phyloP scores from a whole-genome alignment of 495 filamentous ascomycete genomes.

The Aspergillus baeticus region DNA sequence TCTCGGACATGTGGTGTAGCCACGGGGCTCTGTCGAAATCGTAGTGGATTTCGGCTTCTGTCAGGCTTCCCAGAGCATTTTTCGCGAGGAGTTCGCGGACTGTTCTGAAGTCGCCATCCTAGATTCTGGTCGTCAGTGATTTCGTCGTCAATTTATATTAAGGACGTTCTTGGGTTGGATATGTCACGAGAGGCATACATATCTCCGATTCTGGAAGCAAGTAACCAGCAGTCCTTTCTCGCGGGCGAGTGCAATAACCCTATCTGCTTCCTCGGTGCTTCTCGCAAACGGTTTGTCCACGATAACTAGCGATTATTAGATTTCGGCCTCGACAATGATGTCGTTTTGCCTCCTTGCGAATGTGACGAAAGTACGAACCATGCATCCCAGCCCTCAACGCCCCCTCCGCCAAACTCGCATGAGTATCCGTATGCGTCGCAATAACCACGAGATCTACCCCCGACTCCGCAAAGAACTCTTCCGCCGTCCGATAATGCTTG shows the following conservation, averaged over 20 bases:
- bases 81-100: not conserved
- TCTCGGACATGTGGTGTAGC: not conserved
- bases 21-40: not conserved
- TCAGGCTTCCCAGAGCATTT: not conserved
- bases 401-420: not conserved
- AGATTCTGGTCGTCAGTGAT: no score
- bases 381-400: conserved; percentile 1
- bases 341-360: no score
- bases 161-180: not conserved
- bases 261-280: conserved; percentile 2
- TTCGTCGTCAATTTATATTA: no score
- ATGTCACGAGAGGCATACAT: not conserved
- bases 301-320: no score
- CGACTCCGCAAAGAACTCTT: not conserved
- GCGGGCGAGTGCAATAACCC: not conserved
- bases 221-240: not conserved
- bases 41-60: conserved; percentile 1
- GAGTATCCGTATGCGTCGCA: not conserved
- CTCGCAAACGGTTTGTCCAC: not conserved
- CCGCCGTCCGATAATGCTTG: not conserved
- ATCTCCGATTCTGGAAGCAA: conserved; percentile 5
- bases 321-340: no score
- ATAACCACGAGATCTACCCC: not conserved
- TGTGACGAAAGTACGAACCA: not conserved
- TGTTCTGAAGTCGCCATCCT: conserved; percentile 1